Evolutionary conservation across 495 filamentous ascomycete species (phyloP).

Genomic region (Penicillium canescens): DNA sequence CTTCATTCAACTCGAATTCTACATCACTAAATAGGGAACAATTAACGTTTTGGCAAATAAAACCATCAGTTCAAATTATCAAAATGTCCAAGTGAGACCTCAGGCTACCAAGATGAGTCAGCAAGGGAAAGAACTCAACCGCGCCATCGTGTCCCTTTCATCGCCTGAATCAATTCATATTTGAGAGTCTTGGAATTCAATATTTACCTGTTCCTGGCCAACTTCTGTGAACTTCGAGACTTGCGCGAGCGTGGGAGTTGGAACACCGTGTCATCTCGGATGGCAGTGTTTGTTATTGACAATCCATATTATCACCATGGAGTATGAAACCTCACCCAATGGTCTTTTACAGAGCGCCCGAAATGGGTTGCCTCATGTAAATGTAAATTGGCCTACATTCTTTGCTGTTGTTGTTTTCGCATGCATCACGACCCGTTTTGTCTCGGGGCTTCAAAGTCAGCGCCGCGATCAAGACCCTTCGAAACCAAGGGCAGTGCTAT

Average conservation of each 20-base stretch:
- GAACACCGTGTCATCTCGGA: background rate
- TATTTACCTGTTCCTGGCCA: background rate
- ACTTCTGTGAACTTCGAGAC: background rate
- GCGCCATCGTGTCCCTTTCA: background rate
- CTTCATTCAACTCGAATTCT: too few species aligned
- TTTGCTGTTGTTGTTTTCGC: conserved; percentile 26
- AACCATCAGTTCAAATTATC: too few species aligned
- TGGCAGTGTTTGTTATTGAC: conserved; percentile 10
- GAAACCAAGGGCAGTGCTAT: conserved; percentile 34
- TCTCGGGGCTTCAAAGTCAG: conserved; percentile 37
- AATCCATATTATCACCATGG: conserved; percentile 21
- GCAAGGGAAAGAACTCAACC: background rate
- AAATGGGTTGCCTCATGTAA: conserved; percentile 15
- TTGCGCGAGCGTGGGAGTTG: background rate
- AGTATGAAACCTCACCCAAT: conserved; percentile 14
- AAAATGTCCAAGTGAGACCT: too few species aligned
- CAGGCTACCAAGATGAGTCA: background rate
- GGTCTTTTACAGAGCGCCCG: conserved; percentile 18
- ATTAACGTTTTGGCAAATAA: too few species aligned
- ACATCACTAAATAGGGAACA: too few species aligned
- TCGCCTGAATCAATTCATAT: background rate
- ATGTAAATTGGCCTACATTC: conserved; percentile 25
- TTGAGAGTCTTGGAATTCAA: background rate
- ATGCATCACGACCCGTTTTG: conserved; percentile 43
- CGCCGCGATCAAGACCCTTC: conserved; percentile 12